Evolutionary conservation across 768 basidiomycete genomes (phyloP).

Genomic region (Termitomyces sp.): DNA sequence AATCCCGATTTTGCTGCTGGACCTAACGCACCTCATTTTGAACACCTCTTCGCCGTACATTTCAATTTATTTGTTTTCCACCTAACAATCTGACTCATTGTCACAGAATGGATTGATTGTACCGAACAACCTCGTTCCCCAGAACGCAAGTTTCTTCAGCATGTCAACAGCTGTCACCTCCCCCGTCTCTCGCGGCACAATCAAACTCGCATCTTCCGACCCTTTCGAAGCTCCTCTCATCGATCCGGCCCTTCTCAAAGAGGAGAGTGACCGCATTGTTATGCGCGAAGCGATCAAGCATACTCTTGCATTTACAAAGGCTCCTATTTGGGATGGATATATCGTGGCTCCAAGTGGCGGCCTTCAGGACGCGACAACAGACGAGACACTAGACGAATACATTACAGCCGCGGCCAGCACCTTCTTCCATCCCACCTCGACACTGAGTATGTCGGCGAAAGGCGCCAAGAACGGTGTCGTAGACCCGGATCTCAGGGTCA

Average conservation of each 20-base stretch:
- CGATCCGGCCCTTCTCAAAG: slow-evolving; percentile 6
- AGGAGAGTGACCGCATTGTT: background rate
- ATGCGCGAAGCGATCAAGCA: slow-evolving; percentile 6
- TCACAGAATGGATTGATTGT: slow-evolving; percentile 6
- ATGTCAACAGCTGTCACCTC: slow-evolving; percentile 19
- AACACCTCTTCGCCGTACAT: slow-evolving; percentile 5
- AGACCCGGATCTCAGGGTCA: slow-evolving; percentile 25
- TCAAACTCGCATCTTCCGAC: slow-evolving; percentile 3
- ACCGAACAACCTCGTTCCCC: slow-evolving; percentile 5
- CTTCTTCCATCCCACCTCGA: slow-evolving; percentile 11
- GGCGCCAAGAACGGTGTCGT: slow-evolving; percentile 23
- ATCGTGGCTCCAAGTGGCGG: slow-evolving; percentile 11
- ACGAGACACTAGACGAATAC: slow-evolving; percentile 17
- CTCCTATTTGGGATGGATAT: slow-evolving; percentile 2
- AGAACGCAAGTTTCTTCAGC: slow-evolving; percentile 13
- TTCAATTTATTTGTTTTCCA: no score
- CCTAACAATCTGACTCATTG: background rate
- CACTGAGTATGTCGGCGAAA: slow-evolving; percentile 21
- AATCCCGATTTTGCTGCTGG: slow-evolving; percentile 22
- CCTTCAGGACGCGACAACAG: slow-evolving; percentile 18
- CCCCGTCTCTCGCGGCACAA: slow-evolving; percentile 14
- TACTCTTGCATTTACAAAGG: background rate
- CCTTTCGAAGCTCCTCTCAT: slow-evolving; percentile 8
- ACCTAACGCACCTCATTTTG: slow-evolving; percentile 15
- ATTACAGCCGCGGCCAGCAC: slow-evolving; percentile 20